phyloP scores from a whole-genome alignment of 768 basidiomycete species.

The Coprinopsis strossmayeri region DNA sequence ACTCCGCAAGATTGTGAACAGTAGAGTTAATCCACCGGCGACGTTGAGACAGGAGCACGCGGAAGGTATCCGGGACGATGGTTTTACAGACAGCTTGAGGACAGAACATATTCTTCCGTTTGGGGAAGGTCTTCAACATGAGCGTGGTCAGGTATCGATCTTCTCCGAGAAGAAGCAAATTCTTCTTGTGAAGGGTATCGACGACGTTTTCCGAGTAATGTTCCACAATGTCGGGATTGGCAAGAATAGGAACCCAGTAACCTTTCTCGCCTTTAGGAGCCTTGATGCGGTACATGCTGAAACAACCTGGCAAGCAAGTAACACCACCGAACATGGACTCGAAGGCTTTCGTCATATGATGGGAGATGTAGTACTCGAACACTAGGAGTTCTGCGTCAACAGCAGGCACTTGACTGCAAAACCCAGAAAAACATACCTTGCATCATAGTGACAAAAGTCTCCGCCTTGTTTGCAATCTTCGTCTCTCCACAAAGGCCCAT shows the following conservation, averaged over 20 bases:
- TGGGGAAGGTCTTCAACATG: conserved; percentile 98
- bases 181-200: conserved; percentile 99
- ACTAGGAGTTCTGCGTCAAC: conserved; percentile 50
- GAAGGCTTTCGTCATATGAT: conserved; percentile 98
- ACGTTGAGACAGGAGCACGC: conserved; percentile 88
- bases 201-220: conserved; percentile 99
- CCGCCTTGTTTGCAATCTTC: conserved; percentile 98
- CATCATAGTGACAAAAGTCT: conserved; percentile 99
- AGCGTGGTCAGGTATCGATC: conserved; percentile 98
- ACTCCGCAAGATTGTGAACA: conserved; percentile 93
- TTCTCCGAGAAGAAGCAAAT: conserved; percentile 92
- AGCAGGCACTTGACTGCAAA: conserved; percentile 2
- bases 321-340: conserved; percentile 99
- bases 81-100: conserved; percentile 99
- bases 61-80: conserved; percentile 94
- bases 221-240: conserved; percentile 97
- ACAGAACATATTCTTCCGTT: conserved; percentile 98
- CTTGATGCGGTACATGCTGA: conserved; percentile 99
- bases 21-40: conserved; percentile 99
- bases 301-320: conserved; percentile 98
- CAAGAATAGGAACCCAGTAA: conserved; percentile 98
- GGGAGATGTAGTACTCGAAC: conserved; percentile 99
- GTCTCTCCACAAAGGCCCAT: conserved; percentile 99
- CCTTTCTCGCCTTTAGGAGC: conserved; percentile 94
- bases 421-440: conserved; percentile 62